Percentiles rank a stretch among this genome's conserved stretches.
Evolutionary conservation across 179 eudicot species (phyloP).

Genomic region (Amaranthus tricolor): DNA sequence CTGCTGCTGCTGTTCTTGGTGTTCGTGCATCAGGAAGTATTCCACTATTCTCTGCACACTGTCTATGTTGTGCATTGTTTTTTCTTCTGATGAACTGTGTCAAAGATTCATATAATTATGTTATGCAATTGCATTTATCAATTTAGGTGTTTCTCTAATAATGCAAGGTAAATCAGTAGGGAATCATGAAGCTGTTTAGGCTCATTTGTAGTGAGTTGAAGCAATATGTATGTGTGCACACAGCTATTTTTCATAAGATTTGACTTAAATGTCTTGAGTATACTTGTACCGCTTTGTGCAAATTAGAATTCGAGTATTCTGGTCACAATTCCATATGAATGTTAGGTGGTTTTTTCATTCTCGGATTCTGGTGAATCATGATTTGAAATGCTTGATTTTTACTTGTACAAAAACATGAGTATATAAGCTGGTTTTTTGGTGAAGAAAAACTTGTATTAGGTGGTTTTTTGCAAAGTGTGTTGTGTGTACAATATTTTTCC

Average conservation of each 20-base stretch:
- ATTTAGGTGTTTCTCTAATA: no score
- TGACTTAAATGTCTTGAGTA: neutral
- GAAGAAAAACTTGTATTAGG: neutral
- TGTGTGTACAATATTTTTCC: neutral
- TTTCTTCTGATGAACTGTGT: conserved; percentile 45
- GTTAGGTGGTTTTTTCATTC: neutral
- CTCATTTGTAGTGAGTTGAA: no score
- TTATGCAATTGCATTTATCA: neutral
- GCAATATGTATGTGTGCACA: no score
- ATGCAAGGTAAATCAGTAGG: no score
- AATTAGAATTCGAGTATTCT: neutral
- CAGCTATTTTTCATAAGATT: neutral
- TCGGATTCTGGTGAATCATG: neutral
- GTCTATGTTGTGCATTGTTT: conserved; percentile 43
- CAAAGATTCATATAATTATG: conserved; percentile 8
- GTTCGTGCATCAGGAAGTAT: conserved; percentile 52
- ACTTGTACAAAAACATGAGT: neutral
- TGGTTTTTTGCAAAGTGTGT: neutral
- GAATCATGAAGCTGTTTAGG: no score
- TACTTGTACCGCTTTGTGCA: neutral
- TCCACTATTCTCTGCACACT: conserved; percentile 54
- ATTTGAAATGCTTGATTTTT: neutral
- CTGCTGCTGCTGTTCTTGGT: conserved; percentile 37
- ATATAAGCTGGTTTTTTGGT: neutral
- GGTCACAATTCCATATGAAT: neutral